Evolutionary conservation across 129 eudicot species (phyloP), one percentile per base, ranked within the genome.

Genomic region (Saposhnikovia divaricata): DNA sequence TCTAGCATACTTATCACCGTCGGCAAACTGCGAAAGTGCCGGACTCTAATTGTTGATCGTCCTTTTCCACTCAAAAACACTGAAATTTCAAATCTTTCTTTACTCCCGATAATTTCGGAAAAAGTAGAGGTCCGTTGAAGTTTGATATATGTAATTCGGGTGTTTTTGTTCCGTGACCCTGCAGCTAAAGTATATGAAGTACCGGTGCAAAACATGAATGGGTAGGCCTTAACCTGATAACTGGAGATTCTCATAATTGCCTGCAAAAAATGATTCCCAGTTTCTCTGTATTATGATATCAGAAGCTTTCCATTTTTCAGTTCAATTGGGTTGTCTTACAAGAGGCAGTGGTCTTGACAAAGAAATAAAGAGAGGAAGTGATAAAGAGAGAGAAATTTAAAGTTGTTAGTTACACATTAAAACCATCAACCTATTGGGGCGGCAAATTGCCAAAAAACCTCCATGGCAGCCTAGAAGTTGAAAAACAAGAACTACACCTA

Each of bases 341-440:
- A 9, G 9, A 23, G 19, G 25, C 8, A 34, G 37, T 34, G 37
- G 43, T 40, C 5, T 40, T 3, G 43, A 40, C 43, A 40, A 40
- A 34, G 37, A 0, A 40, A 40, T 2, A 40, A 40, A 40, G 5
- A 4, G 43, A 4, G 43, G 6, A 6, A 0, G 43, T 40, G 43
- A 6, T 34, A 34, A 73, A 43, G 51, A 43, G 5, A 42, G 12
- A 74, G 16, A 9, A n/a, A 44, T 42, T 21, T 21, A 12, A 42
- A 37, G 77, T 55, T 27, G 70, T 72, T 55, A 76, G 40, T 80
- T 74, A 75, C 51, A 82, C 74, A 43, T 50, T 65, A 50, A 80
- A 79, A 38, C 78, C 78, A 78, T 68, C 53, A 77, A 25, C 77
- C 50, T 66, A 34, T 44, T 34, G 77, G 61, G 83, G 81, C 65